A percentile compares a stretch with the other conserved stretches of the same genome.
phyloP scores from a whole-genome alignment of 2,329 filamentous ascomycete genomes.

The Incumbomyces delicatus region DNA sequence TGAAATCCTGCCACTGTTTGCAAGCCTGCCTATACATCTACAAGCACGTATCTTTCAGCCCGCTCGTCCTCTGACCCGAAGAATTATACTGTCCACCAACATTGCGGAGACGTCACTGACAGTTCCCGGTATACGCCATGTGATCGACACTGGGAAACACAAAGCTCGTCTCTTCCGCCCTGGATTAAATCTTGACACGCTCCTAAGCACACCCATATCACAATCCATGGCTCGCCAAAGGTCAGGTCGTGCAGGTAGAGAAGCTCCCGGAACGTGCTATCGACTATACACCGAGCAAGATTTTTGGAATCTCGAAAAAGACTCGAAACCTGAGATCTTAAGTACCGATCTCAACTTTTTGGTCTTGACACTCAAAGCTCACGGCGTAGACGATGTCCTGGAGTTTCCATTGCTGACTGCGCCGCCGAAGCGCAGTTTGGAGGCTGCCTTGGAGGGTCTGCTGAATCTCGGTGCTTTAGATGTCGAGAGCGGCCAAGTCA shows the following conservation, averaged over 20 bases:
- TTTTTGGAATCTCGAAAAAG: slow-evolving; percentile 59
- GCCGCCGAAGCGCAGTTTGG: slow-evolving; percentile 65
- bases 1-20: slow-evolving; percentile 71
- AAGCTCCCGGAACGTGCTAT: slow-evolving; percentile 82
- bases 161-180: slow-evolving; percentile 89
- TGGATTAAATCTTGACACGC: slow-evolving; percentile 75
- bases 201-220: slow-evolving; percentile 83
- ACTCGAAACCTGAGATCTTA: slow-evolving; percentile 79
- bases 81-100: slow-evolving; percentile 87
- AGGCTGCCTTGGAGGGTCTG: slow-evolving; percentile 73
- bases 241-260: slow-evolving; percentile 83
- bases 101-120: slow-evolving; percentile 99
- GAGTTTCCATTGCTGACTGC: slow-evolving; percentile 77
- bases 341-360: slow-evolving; percentile 81
- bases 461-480: slow-evolving; percentile 67
- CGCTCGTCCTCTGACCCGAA: slow-evolving; percentile 63
- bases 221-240: slow-evolving; percentile 88
- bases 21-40: slow-evolving; percentile 74
- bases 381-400: slow-evolving; percentile 72
- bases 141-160: slow-evolving; percentile 85
- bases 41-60: slow-evolving; percentile 81
- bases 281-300: slow-evolving; percentile 75
- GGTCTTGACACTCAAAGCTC: slow-evolving; percentile 84
- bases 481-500: slow-evolving; percentile 59
- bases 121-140: slow-evolving; percentile 81